phyloP scores from a whole-genome alignment of 164 flowering plant species.

The Santalum album region DNA sequence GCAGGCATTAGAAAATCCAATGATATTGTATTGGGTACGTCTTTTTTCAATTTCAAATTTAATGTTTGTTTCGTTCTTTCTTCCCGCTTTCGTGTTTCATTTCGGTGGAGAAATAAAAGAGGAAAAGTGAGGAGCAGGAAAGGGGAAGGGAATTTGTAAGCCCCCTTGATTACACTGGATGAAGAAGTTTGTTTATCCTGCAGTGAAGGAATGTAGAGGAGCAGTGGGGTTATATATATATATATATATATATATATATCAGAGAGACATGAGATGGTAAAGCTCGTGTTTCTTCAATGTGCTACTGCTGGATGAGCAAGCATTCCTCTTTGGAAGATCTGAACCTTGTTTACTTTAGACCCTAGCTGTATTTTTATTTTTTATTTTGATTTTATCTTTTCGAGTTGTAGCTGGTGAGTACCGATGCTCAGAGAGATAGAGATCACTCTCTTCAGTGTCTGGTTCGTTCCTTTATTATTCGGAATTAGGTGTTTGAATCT shows the following conservation, averaged over 20 bases:
- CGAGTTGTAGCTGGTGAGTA: constrained; percentile 17
- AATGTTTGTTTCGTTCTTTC: no score
- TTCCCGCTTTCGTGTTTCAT: constrained; percentile 23
- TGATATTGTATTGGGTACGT: constrained; percentile 42
- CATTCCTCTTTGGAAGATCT: constrained; percentile 3
- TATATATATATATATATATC: no score
- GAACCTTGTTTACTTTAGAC: constrained; percentile 18
- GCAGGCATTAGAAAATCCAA: constrained; percentile 22
- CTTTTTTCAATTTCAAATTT: no score
- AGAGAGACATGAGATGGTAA: no score
- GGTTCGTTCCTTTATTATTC: not conserved
- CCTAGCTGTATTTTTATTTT: constrained; percentile 18
- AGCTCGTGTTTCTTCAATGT: no score
- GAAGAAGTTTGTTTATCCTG: constrained; percentile 4
- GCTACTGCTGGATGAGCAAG: constrained; percentile 13
- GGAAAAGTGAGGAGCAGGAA: not conserved
- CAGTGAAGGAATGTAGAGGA: constrained; percentile 1
- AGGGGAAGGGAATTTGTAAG: constrained; percentile 4
- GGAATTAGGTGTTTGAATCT: not conserved
- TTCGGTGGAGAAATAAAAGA: constrained; percentile 9
- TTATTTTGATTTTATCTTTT: no score
- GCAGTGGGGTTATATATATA: no score
- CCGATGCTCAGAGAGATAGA: constrained; percentile 13
- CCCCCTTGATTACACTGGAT: constrained; percentile 10
- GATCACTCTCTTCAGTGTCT: constrained; percentile 8